A percentile compares a stretch with the other conserved stretches of the same genome.
These are phyloP conservation scores for Cordyceps pruinosa DNA, from an alignment of 2,329 filamentous ascomycete genomes.

Conservation along the genomic window DNA sequence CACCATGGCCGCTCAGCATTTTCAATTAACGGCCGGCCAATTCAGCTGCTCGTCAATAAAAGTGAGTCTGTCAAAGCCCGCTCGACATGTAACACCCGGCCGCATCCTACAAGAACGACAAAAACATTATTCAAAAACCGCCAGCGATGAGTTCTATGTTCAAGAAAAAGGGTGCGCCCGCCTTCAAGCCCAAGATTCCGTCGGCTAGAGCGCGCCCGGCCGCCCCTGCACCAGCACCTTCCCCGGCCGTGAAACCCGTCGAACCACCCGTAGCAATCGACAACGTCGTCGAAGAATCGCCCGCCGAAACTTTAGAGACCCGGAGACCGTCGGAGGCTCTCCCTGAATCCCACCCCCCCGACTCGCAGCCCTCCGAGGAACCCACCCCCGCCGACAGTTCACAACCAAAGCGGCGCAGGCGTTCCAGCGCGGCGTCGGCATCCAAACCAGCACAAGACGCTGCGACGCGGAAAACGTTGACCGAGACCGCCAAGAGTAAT, in stretches of 20 bases:
- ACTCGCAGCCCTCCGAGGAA: neutral
- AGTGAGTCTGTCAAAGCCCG: neutral
- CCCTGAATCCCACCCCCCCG: neutral
- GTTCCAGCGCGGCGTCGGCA: conserved; percentile 10
- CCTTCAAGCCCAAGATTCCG: conserved; percentile 66
- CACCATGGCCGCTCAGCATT: conserved; percentile 23
- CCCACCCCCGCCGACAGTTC: neutral
- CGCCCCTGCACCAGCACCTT: conserved; percentile 24
- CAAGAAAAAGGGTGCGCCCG: conserved; percentile 56
- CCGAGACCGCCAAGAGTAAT: neutral
- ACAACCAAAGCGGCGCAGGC: conserved; percentile 2
- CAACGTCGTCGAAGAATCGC: conserved; percentile 11
- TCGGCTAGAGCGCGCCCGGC: conserved; percentile 44
- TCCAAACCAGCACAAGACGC: neutral
- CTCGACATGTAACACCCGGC: conserved; percentile 3
- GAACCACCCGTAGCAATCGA: conserved; percentile 15
- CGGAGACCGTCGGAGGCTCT: neutral
- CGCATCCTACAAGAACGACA: neutral
- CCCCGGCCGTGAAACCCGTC: conserved; percentile 16
- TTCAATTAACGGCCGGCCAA: conserved; percentile 18
- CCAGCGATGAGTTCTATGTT: conserved; percentile 57
- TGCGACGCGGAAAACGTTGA: neutral
- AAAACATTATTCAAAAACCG: neutral
- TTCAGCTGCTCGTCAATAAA: neutral
- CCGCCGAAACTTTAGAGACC: neutral